Percentiles rank a stretch among this genome's conserved stretches.
Conservation (phyloP, 129 eudicot genomes). For the Tagetes patula region DNA sequence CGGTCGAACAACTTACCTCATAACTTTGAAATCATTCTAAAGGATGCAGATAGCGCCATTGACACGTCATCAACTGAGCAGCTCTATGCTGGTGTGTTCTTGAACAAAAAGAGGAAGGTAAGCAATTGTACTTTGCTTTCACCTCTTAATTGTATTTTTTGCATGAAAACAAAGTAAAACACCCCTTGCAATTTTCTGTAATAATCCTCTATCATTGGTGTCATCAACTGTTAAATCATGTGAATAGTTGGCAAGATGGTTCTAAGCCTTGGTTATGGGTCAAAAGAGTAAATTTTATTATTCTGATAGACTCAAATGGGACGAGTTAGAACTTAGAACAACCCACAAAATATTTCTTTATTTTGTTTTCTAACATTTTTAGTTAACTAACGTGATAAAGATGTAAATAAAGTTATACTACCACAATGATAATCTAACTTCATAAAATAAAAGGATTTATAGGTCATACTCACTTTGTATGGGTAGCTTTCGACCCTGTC, state of each 20-base stretch:
- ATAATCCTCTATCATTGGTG: not conserved
- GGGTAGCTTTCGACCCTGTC: not conserved
- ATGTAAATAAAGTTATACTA: not conserved
- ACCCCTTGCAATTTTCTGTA: too few species aligned
- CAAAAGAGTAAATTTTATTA: not conserved
- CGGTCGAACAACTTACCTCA: conserved; percentile 48
- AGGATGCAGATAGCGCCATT: conserved; percentile 49
- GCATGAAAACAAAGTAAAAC: too few species aligned
- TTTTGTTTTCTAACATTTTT: not conserved
- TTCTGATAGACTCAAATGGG: not conserved
- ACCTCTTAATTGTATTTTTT: too few species aligned
- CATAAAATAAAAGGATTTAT: not conserved
- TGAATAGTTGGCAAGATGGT: not conserved
- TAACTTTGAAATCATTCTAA: conserved; percentile 52
- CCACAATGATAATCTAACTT: not conserved
- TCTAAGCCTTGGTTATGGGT: not conserved
- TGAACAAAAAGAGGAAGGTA: conserved; percentile 61
- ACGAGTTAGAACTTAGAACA: not conserved
- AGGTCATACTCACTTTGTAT: not conserved
- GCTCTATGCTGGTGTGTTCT: conserved; percentile 58
- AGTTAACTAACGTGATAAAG: not conserved
- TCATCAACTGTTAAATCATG: not conserved
- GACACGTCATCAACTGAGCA: conserved; percentile 46
- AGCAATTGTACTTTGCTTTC: not conserved
- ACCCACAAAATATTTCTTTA: too few species aligned